Conservation (phyloP, 140 eudicot species). For the Flaveria floridana region DNA sequence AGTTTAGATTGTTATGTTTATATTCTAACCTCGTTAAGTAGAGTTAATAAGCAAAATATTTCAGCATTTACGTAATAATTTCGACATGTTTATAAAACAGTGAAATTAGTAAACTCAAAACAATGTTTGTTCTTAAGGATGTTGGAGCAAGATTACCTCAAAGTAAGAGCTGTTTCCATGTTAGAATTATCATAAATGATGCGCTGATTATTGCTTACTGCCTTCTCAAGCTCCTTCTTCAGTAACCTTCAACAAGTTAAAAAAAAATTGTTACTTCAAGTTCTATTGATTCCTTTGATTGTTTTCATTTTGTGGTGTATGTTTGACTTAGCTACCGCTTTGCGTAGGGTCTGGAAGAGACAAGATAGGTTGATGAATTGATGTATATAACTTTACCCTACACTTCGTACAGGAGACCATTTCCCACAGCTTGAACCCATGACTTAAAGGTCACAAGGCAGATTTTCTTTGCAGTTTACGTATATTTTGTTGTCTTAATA, state of each 20-base stretch:
- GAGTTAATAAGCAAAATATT: neutral
- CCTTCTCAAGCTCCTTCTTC: slow-evolving; percentile 16
- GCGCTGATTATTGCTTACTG: slow-evolving; percentile 3
- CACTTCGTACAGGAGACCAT: too few species aligned
- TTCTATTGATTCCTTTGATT: neutral
- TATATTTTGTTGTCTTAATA: neutral
- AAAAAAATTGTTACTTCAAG: neutral
- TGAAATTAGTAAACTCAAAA: neutral
- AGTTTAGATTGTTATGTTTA: neutral
- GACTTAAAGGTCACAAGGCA: too few species aligned
- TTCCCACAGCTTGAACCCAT: too few species aligned
- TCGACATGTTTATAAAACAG: neutral
- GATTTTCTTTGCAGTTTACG: neutral
- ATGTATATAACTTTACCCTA: too few species aligned
- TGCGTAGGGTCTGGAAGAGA: too few species aligned
- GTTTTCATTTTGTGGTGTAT: neutral
- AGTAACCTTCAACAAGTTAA: slow-evolving; percentile 25
- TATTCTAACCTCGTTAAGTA: neutral
- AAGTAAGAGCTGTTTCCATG: slow-evolving; percentile 30
- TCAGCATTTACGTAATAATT: neutral
- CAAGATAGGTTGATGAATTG: too few species aligned
- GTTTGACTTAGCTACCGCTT: neutral
- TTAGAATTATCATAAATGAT: slow-evolving; percentile 7
- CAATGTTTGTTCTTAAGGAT: neutral
- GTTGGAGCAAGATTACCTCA: slow-evolving; percentile 23